Conservation (phyloP, 73 alveolate genomes). For the Tetrahymena malaccensis region DNA sequence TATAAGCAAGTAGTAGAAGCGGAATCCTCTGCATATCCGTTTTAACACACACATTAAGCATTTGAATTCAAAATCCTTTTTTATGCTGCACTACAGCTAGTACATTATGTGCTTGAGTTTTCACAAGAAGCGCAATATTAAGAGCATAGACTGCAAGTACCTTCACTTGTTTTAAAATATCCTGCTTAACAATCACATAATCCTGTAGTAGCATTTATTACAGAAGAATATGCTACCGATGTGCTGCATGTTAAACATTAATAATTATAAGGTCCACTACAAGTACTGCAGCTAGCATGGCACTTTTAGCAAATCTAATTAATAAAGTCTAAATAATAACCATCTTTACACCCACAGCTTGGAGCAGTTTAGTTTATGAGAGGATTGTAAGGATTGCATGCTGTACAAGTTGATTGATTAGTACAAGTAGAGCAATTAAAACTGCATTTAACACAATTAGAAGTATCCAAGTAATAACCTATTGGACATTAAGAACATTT, state of each 20-base stretch:
- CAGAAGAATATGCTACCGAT: not conserved
- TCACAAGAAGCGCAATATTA: not conserved
- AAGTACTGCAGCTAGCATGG: not conserved
- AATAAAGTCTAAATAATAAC: not conserved
- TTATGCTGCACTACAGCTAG: not conserved
- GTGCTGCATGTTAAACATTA: not conserved
- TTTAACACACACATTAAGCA: not conserved
- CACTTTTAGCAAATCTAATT: not conserved
- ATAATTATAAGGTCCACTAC: not conserved
- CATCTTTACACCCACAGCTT: not conserved
- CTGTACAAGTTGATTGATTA: not conserved
- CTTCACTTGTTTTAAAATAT: not conserved
- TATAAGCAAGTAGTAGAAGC: not conserved
- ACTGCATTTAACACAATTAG: not conserved
- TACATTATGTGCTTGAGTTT: not conserved
- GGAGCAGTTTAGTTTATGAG: not conserved
- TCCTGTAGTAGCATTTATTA: not conserved
- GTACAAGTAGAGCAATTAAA: not conserved
- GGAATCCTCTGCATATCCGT: not conserved
- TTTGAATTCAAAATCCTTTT: not conserved
- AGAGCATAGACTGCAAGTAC: not conserved
- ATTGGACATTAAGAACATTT: not conserved
- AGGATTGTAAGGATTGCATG: not conserved
- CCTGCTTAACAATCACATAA: not conserved
- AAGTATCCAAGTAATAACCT: not conserved